Evolutionary conservation across 2,329 filamentous ascomycete genomes (phyloP), one percentile per base, ranked within the genome.

Genomic region (Alternaria incomplexa): DNA sequence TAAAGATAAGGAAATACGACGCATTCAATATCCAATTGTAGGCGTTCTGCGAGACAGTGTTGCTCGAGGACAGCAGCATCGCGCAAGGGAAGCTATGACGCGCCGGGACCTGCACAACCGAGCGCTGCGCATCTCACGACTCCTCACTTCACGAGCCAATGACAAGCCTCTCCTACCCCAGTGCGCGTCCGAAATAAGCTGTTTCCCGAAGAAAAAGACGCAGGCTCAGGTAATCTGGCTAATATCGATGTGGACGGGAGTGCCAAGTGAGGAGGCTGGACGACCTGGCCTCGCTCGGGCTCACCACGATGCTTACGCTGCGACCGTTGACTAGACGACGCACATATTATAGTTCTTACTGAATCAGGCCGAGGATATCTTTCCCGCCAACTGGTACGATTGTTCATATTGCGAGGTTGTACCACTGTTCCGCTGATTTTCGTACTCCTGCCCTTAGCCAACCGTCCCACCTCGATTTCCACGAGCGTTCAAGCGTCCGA

Each of bases 201-300:
- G 69, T 68, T 69, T 70, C 65, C 69, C 69, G 66, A 71, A 66
- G 56, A 68, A 70, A 48, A 67, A 71, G 65, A 65, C 63, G 66
- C 70, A 69, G 44, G 69, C 70, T 73, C 70, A 69, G 53, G 65
- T 68, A 76, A 78, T 77, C 70, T 75, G 73, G 68, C 74, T 77
- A 78, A 78, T 75, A 59, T 76, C 71, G 62, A 73, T 66, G 69
- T 70, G 74, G 74, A 64, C 59, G 40, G 55, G 36, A 55, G 23
- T 61, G 71, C 73, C 75, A 77, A 78, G 73, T 66, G 64, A 67
- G 67, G 73, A 73, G 75, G 72, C 67, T 75, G 75, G 71, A 69
- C 48, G 55, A 56, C 55, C 50, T 59, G 56, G 56, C 53, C 43
- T 44, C 40, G 36, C 32, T 47, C 40, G 54, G 40, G 23, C 48